Conservation (phyloP, 331 rosid species). For the Acacia concinna region DNA sequence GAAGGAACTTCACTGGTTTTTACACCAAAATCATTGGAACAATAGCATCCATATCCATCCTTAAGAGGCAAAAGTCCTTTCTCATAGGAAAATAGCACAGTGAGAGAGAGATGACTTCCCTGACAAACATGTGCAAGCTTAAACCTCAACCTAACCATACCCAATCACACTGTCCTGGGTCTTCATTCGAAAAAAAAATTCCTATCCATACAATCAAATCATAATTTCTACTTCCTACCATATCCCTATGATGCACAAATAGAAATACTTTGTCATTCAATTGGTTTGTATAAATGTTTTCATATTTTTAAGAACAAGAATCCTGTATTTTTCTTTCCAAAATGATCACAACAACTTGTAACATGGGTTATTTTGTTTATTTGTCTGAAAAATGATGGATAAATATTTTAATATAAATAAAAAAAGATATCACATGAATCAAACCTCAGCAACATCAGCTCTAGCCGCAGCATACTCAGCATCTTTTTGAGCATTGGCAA, state of each 20-base stretch:
- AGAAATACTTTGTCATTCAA: background rate
- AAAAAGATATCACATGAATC: background rate
- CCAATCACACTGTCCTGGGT: background rate
- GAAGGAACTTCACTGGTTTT: background rate
- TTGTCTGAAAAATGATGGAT: background rate
- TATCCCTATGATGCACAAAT: background rate
- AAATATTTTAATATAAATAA: background rate
- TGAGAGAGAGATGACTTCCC: background rate
- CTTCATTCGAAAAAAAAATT: background rate
- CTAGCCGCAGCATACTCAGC: conserved; percentile 42
- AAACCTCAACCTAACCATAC: background rate
- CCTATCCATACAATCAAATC: background rate
- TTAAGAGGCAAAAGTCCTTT: background rate
- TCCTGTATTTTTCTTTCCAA: background rate
- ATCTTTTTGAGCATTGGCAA: conserved; percentile 43
- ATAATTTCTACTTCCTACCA: background rate
- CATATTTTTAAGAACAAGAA: background rate
- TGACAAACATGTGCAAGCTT: background rate
- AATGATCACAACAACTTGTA: background rate
- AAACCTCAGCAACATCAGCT: conserved; percentile 50
- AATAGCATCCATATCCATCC: background rate
- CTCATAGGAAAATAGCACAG: background rate
- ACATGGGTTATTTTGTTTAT: background rate
- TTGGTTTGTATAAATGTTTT: background rate
- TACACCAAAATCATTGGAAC: background rate